A percentile compares a stretch with the other conserved stretches of the same genome.
phyloP scores from a whole-genome alignment of 495 filamentous ascomycete species.

The Polyplosphaeria fusca region DNA sequence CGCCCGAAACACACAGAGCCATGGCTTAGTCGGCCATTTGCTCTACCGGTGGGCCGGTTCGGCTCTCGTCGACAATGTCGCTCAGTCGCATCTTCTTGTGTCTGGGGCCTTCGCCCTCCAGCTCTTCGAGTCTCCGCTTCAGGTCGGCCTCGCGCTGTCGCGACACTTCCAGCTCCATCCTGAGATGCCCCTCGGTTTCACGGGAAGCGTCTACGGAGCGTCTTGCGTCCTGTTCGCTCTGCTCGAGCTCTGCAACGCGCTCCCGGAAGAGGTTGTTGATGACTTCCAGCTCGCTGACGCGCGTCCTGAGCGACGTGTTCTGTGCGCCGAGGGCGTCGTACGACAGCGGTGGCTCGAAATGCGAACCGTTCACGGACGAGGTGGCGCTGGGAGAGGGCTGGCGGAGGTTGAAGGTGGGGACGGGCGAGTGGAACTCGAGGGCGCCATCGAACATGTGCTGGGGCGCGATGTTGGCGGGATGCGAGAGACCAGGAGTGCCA shows the following conservation, averaged over 20 bases:
- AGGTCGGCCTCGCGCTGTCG: constrained; percentile 76
- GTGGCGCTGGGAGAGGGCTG: constrained; percentile 66
- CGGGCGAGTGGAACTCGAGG: constrained; percentile 59
- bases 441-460: constrained; percentile 76
- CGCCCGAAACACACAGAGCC: neutral
- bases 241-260: constrained; percentile 82
- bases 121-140: constrained; percentile 74
- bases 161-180: constrained; percentile 68
- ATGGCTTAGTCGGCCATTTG: constrained; percentile 13
- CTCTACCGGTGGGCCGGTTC: constrained; percentile 24
- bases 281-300: constrained; percentile 89
- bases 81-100: constrained; percentile 34
- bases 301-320: constrained; percentile 81
- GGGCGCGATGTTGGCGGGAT: constrained; percentile 66
- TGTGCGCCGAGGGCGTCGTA: constrained; percentile 73
- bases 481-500: constrained; percentile 61
- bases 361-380: constrained; percentile 70
- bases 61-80: constrained; percentile 31
- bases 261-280: constrained; percentile 92
- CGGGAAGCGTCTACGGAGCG: too few species aligned
- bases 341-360: constrained; percentile 70
- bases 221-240: constrained; percentile 65
- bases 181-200: constrained; percentile 56
- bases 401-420: constrained; percentile 52
- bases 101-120: constrained; percentile 63